Conservation (phyloP, 306 rosid genomes). For the Citrullus amarus region DNA sequence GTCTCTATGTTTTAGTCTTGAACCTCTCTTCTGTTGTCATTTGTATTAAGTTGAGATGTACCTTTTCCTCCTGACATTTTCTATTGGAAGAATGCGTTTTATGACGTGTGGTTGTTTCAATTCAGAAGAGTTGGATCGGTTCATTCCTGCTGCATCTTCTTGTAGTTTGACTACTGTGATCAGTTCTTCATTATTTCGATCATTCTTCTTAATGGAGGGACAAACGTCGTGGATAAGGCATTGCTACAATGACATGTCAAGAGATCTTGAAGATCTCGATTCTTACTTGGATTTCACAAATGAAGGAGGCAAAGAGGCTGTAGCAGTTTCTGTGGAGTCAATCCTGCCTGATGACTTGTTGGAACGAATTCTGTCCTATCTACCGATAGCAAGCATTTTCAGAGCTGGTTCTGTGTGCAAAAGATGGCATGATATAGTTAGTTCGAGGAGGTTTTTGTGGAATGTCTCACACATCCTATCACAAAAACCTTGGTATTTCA, state of each 20-base stretch:
- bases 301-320: conserved; percentile 49
- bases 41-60: neutral
- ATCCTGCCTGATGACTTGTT: conserved; percentile 75
- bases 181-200: conserved; percentile 16
- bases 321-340: conserved; percentile 36
- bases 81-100: neutral
- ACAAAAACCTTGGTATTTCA: conserved; percentile 91
- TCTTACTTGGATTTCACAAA: conserved; percentile 39
- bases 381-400: conserved; percentile 74
- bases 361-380: conserved; percentile 77
- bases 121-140: neutral
- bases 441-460: conserved; percentile 59
- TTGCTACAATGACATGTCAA: conserved; percentile 27
- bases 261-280: conserved; percentile 35
- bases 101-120: neutral
- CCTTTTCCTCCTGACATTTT: neutral
- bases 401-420: conserved; percentile 76
- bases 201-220: conserved; percentile 50
- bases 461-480: conserved; percentile 38
- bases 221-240: conserved; percentile 68
- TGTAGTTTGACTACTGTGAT: neutral
- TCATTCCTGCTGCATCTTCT: conserved; percentile 9
- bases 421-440: conserved; percentile 68
- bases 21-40: neutral
- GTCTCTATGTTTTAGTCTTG: neutral